Percentiles rank a stretch among this genome's conserved stretches.
Evolutionary conservation across 495 filamentous ascomycete genomes (phyloP).

Genomic region (Bacidia rubella): DNA sequence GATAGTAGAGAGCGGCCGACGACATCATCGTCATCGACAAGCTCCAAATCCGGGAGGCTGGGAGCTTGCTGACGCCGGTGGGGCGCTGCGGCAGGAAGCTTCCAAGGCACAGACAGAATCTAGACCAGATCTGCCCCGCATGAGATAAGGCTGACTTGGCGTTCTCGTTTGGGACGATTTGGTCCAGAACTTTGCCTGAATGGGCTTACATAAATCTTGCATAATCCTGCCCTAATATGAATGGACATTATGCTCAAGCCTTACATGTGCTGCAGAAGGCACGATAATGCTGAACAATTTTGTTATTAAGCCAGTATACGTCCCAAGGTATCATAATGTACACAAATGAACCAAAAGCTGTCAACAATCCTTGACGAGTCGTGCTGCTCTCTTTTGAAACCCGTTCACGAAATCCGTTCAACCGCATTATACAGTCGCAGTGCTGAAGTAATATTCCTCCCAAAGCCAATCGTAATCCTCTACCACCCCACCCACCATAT

Average conservation of each 20-base stretch:
- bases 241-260: no score
- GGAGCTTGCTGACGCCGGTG: neutral
- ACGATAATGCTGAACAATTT: no score
- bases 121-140: neutral
- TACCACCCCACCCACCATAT: constrained; percentile 65
- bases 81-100: neutral
- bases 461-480: constrained; percentile 96
- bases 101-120: neutral
- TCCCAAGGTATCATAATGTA: no score
- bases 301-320: no score
- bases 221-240: no score
- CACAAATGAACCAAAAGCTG: no score
- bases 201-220: neutral
- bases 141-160: neutral
- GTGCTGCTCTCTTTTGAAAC: no score
- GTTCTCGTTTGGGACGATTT: neutral
- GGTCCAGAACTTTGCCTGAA: neutral
- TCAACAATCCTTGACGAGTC: no score
- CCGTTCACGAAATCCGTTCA: no score
- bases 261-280: no score
- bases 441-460: constrained; percentile 93
- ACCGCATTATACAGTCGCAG: no score
- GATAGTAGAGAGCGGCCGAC: neutral
- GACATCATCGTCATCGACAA: constrained; percentile 3
- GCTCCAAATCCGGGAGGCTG: neutral